Evolutionary conservation across 805 yeast genomes (phyloP).

Genomic region (fission yeast (Schizosaccharomyces pombe)): DNA sequence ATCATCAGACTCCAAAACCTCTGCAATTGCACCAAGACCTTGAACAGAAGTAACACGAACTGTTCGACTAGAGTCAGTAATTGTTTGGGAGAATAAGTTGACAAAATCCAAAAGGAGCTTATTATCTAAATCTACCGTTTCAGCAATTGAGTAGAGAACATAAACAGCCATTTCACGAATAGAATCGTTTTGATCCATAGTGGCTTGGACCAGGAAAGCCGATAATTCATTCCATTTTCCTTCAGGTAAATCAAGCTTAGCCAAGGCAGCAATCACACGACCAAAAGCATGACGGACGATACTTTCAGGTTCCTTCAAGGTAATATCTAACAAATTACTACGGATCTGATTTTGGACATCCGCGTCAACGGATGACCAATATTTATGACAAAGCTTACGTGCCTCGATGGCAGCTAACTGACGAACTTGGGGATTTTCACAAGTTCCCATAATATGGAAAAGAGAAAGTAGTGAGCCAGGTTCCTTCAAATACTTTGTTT

Average conservation of each 20-base stretch:
- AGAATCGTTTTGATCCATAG: conserved; percentile 32
- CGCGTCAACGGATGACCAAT: conserved; percentile 31
- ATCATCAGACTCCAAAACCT: conserved; percentile 29
- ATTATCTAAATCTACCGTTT: conserved; percentile 34
- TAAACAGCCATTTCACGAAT: conserved; percentile 64
- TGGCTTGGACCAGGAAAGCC: conserved; percentile 44
- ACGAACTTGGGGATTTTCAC: conserved; percentile 45
- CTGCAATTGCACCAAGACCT: conserved; percentile 36
- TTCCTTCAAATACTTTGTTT: conserved; percentile 48
- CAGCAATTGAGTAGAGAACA: conserved; percentile 55
- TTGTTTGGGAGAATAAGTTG: conserved; percentile 42
- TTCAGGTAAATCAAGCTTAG: conserved; percentile 45
- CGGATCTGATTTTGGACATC: conserved; percentile 34
- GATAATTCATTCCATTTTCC: conserved; percentile 55
- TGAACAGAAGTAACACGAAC: conserved; percentile 65
- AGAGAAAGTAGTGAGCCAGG: conserved; percentile 58
- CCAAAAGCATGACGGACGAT: conserved; percentile 72
- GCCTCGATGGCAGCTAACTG: conserved; percentile 94
- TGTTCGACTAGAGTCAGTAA: conserved; percentile 38
- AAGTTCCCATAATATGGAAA: conserved; percentile 54
- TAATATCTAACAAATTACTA: conserved; percentile 39
- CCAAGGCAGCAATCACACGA: conserved; percentile 71
- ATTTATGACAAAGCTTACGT: conserved; percentile 49
- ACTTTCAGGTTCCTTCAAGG: conserved; percentile 39
- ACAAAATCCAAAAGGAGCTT: conserved; percentile 44